Evolutionary conservation across 2,329 filamentous ascomycete species (phyloP).

Genomic region (Cladosporium sp.): DNA sequence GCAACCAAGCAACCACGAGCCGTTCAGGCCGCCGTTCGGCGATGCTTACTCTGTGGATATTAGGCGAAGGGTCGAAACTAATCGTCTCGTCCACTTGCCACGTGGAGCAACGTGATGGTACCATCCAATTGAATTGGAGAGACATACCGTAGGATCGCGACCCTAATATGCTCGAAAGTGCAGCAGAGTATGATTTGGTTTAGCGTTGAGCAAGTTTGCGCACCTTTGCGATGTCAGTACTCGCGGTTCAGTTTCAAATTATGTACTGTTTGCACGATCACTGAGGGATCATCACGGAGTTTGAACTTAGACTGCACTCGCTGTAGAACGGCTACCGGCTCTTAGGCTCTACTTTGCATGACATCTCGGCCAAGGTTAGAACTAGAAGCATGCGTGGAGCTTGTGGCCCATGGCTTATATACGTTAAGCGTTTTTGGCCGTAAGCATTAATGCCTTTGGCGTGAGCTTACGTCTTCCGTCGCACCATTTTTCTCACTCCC

Average conservation of each 20-base stretch:
- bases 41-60: background rate
- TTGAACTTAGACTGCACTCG: too few species aligned
- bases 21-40: background rate
- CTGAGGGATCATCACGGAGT: too few species aligned
- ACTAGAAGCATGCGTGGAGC: background rate
- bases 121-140: background rate
- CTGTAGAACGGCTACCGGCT: background rate
- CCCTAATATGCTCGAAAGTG: background rate
- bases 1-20: constrained; percentile 4
- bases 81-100: background rate
- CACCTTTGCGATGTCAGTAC: background rate
- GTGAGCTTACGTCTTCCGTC: background rate
- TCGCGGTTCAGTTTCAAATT: background rate
- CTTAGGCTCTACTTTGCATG: background rate
- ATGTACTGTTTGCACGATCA: too few species aligned
- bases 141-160: background rate
- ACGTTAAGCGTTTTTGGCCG: background rate
- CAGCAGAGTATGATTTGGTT: background rate
- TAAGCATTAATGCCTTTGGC: background rate
- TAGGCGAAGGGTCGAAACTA: background rate
- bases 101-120: background rate
- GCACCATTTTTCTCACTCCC: background rate
- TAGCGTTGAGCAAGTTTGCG: constrained; percentile 11
- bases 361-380: background rate
- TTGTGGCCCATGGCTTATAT: background rate